Percentiles rank a stretch among this genome's conserved stretches.
phyloP scores from a whole-genome alignment of 129 eudicot species.

The Chrysanthemum lavandulifolium region DNA sequence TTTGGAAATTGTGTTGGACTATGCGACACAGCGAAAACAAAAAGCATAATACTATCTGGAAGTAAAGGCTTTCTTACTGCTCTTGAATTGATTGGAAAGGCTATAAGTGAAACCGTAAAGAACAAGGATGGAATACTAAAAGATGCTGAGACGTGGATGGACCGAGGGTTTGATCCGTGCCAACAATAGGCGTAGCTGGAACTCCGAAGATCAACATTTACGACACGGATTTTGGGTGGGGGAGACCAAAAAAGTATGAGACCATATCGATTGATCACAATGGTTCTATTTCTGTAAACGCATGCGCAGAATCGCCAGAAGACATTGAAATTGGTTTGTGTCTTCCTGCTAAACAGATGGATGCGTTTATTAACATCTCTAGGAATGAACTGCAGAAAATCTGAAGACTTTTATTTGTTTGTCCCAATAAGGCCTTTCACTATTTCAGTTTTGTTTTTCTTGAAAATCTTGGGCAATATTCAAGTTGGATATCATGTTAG shows the following conservation, averaged over 20 bases:
- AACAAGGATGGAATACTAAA: not conserved
- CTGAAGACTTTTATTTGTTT: too few species aligned
- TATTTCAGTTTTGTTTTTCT: too few species aligned
- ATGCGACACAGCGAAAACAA: not conserved
- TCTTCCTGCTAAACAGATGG: slow-evolving; percentile 16
- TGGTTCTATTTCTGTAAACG: not conserved
- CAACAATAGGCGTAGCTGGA: not conserved
- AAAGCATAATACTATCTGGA: not conserved
- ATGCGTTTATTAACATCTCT: not conserved
- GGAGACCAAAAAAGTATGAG: slow-evolving; percentile 19
- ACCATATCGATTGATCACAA: not conserved
- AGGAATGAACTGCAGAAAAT: not conserved
- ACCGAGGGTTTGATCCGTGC: not conserved
- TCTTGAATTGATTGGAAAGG: slow-evolving; percentile 5
- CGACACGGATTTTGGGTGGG: slow-evolving; percentile 26
- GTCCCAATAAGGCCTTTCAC: too few species aligned
- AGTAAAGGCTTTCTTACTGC: slow-evolving; percentile 8
- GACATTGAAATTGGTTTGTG: slow-evolving; percentile 12
- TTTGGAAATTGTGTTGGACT: slow-evolving; percentile 12
- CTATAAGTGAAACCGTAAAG: not conserved
- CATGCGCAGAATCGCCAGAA: not conserved
- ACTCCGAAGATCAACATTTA: slow-evolving; percentile 9
- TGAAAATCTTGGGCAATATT: too few species aligned
- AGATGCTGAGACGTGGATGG: not conserved
- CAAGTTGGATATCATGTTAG: too few species aligned